phyloP scores from a whole-genome alignment of 2,329 filamentous ascomycete species.

The Aureobasidium sp. region DNA sequence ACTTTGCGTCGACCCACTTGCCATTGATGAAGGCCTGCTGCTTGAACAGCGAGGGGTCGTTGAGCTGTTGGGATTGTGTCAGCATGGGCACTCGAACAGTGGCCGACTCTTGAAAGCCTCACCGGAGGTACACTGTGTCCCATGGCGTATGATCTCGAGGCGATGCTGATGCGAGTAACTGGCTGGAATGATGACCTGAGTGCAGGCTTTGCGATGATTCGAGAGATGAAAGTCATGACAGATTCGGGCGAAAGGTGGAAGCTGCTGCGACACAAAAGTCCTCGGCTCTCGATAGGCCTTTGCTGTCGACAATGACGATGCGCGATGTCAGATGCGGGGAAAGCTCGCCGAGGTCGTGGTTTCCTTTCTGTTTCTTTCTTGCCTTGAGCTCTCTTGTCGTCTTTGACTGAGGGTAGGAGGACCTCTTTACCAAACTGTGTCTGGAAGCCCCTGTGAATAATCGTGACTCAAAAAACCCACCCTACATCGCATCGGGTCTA shows the following conservation, averaged over 20 bases:
- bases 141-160: constrained; percentile 38
- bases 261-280: neutral
- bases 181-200: constrained; percentile 19
- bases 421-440: too few species aligned
- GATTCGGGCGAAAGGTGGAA: neutral
- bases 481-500: neutral
- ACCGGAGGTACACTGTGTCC: constrained; percentile 37
- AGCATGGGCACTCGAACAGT: neutral
- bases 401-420: neutral
- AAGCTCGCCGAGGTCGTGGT: constrained; percentile 11
- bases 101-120: constrained; percentile 16
- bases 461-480: neutral
- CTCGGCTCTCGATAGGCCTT: neutral
- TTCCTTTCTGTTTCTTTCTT: neutral
- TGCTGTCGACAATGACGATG: constrained; percentile 3
- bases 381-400: neutral
- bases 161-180: constrained; percentile 28
- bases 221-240: constrained; percentile 12
- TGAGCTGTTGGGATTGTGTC: constrained; percentile 31
- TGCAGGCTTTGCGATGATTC: constrained; percentile 12
- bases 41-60: constrained; percentile 63
- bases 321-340: constrained; percentile 1
- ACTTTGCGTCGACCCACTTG: constrained; percentile 79
- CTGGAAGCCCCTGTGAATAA: neutral
- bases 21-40: constrained; percentile 83